Conservation (phyloP, 2,329 filamentous ascomycete species). For the Alternaria solani region DNA sequence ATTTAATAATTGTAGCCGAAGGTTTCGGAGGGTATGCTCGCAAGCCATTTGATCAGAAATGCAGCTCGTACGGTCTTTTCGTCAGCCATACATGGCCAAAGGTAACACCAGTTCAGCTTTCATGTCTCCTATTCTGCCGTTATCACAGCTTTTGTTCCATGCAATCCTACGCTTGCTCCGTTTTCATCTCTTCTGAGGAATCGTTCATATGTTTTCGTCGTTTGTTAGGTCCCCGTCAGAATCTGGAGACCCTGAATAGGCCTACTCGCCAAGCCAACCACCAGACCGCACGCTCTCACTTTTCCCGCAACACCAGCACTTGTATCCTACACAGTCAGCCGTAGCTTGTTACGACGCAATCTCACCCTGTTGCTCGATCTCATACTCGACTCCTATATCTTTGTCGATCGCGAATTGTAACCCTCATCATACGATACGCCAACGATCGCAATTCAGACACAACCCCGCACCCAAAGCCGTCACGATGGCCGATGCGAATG, state of each 20-base stretch:
- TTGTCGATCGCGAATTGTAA: background rate
- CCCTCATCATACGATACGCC: background rate
- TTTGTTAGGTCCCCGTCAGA: background rate
- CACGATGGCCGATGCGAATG: conserved; percentile 25
- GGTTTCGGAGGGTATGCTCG: no score
- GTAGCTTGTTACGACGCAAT: background rate
- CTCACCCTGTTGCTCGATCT: background rate
- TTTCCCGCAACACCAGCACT: background rate
- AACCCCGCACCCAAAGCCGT: background rate
- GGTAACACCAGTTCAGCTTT: background rate
- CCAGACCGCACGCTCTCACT: conserved; percentile 1
- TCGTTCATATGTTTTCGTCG: background rate
- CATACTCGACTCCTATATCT: background rate
- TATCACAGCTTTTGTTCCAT: background rate
- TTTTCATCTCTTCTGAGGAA: background rate
- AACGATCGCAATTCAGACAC: background rate
- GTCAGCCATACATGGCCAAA: background rate
- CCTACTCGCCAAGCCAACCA: conserved; percentile 22
- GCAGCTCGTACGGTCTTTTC: no score
- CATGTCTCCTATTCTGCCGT: background rate
- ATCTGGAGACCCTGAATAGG: background rate
- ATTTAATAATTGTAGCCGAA: background rate
- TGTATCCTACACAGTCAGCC: background rate
- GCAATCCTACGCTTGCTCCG: no score
- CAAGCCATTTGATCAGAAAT: no score